Base-by-base conservation (phyloP, 768 basidiomycete genomes). In the Russula foetens region DNA sequence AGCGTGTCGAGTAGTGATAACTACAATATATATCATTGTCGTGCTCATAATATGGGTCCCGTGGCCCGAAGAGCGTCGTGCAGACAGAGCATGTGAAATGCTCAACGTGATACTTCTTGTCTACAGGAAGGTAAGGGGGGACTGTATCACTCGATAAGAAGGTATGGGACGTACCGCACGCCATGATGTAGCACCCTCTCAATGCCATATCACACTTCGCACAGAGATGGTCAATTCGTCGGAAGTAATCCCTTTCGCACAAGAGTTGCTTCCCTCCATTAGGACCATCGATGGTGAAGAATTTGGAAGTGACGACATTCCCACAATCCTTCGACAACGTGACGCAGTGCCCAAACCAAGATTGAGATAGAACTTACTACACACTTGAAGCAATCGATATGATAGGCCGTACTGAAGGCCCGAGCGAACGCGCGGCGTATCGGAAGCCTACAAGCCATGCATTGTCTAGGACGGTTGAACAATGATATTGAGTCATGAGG, bases 21-120 rank as follows among this genome's bases (percentile, higher is more conserved):
- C 98, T 96, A 71, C 97, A 99, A 72, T 90, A 99, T 28, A 98
- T 96, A 69, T 94, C 86, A n/a, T 89, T 90, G 65, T 92, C 90
- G 70, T 98, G 97, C 72, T 99, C 97, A 72, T 99, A 99, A 75
- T 99, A 99, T 53, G 94, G 97, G 75, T 98, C 97, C 70, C 96
- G 91, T 5, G 96, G 94, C 7, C 97, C 97, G 69, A 99, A 98
- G 43, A 98, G 81, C 14, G 90, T 95, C 49, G 96, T 82, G 75
- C 97, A 98, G 59, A 95, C 84, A 7, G 94, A 96, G 76, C 97
- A 99, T 49, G 95, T 97, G 72, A 99, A 99, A 72, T 98, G 97
- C 75, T 99, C 97, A 66, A 98, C 95, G 73, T 99, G 96, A 74
- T 86, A 99, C 75, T 99, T 99, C 80, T 93, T 92, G 77, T 89